Conservation (phyloP, 192 early-diverging fungal species). For the Backusella psychrophila region DNA sequence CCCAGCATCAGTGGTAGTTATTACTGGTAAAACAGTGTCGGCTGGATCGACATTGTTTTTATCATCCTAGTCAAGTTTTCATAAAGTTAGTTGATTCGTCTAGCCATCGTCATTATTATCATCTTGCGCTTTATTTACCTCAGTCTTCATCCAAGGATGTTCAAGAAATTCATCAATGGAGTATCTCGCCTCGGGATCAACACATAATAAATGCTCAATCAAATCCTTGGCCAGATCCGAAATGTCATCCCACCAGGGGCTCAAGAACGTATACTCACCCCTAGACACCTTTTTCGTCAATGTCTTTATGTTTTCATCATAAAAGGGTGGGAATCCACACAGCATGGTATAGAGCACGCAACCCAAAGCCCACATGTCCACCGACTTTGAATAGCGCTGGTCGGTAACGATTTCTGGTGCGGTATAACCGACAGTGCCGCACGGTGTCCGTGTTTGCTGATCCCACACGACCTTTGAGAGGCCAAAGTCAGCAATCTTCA, state of each 20-base stretch:
- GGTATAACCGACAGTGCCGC: slow-evolving; percentile 92
- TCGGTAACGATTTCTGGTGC: slow-evolving; percentile 90
- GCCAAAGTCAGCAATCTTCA: slow-evolving; percentile 92
- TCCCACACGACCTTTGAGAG: slow-evolving; percentile 85
- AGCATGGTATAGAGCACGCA: slow-evolving; percentile 83
- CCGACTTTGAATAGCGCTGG: slow-evolving; percentile 76
- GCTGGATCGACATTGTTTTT: background rate
- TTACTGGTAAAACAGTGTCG: background rate
- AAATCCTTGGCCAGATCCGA: slow-evolving; percentile 72
- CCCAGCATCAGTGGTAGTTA: background rate
- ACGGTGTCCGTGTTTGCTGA: slow-evolving; percentile 84
- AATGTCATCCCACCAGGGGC: slow-evolving; percentile 92
- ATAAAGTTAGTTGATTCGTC: background rate
- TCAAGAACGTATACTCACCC: slow-evolving; percentile 83
- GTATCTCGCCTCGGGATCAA: slow-evolving; percentile 69
- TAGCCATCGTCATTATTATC: background rate
- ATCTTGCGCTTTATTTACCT: background rate
- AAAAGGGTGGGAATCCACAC: slow-evolving; percentile 81
- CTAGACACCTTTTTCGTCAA: slow-evolving; percentile 84
- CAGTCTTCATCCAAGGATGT: slow-evolving; percentile 68
- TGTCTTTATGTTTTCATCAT: slow-evolving; percentile 75
- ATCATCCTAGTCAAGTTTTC: background rate
- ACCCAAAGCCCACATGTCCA: slow-evolving; percentile 86
- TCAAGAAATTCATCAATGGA: slow-evolving; percentile 80
- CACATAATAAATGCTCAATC: slow-evolving; percentile 62